These are phyloP conservation scores for Francoa sonchifolia DNA, from an alignment of 441 rosid species.

Conservation along the genomic window DNA sequence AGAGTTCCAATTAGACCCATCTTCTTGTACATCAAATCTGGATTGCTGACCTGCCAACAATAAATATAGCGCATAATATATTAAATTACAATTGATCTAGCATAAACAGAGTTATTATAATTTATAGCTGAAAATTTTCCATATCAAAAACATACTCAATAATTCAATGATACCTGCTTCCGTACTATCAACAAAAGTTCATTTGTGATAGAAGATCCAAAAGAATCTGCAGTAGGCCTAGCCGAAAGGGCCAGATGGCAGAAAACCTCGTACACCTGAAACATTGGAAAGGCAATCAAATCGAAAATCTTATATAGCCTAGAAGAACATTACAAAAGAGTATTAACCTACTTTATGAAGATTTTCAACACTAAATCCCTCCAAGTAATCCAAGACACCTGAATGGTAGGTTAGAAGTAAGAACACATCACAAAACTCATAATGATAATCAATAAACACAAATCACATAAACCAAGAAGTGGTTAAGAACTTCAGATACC, in stretches of 20 bases:
- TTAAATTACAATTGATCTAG: too few relatives aligned
- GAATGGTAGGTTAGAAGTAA: conserved; percentile 10
- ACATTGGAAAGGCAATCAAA: conserved; percentile 7
- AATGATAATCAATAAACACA: too few relatives aligned
- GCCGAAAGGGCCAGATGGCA: conserved; percentile 46
- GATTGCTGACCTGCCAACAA: conserved; percentile 54
- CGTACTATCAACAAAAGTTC: conserved; percentile 70
- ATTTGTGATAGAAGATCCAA: conserved; percentile 52
- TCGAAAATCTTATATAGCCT: conserved; percentile 12
- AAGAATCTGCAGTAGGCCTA: conserved; percentile 26
- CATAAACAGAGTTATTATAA: too few relatives aligned
- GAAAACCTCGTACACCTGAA: conserved; percentile 78
- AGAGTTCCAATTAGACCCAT: conserved; percentile 78
- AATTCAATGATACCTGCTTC: conserved; percentile 51
- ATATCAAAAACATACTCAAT: not conserved
- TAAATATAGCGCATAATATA: too few relatives aligned
- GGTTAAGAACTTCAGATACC: conserved; percentile 39
- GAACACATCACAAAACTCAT: conserved; percentile 5
- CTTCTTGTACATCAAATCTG: conserved; percentile 67
- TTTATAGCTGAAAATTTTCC: not conserved
- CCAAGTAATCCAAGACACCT: conserved; percentile 91
- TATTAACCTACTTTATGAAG: conserved; percentile 47
- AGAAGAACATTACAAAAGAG: conserved; percentile 7
- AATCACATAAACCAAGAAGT: conserved; percentile 1
- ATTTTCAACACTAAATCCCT: conserved; percentile 57